Base-by-base conservation (phyloP, 208 protist species). In the Trypanosoma cruzi region DNA sequence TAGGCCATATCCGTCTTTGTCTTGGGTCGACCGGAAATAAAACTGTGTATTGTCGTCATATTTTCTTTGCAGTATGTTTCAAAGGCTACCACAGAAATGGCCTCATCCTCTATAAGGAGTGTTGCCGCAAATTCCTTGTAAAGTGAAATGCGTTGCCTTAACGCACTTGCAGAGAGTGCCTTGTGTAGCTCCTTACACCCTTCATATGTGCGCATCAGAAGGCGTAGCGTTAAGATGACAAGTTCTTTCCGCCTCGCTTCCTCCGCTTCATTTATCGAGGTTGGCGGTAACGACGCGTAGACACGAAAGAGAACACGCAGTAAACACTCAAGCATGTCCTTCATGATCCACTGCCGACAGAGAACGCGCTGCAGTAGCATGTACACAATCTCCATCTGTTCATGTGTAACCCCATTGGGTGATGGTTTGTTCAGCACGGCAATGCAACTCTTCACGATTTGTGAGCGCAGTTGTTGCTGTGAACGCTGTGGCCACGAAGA, bases 391-490 rank as follows among this genome's bases (percentile, higher is more conserved):
- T 81, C 77, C 29, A 95, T 83, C 13, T 83, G 62, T 5, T 77
- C 66, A 50, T 84, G 37, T 0, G 80, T 82, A 14, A 88, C 72
- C 34, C 87, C 84, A 44, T 88, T 75, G 18, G 74, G 65, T 16
- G 84, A 85, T 3, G 81, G 83, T n/a, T 76, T 68, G 59, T 92
- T 93, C 22, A 95, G 65, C 37, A 90, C 83, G 24, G 79, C 78
- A 49, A 95, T 85, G 62, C 90, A 95, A 34, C 67, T 73, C 44
- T 81, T 82, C 64, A 93, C 73, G 52, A 95, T 77, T 70, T 95
- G 87, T 50, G 67, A 66, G 55, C 86, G 84, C 13, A 95, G 80
- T 71, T 90, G 83, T 11, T 90, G 69, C 29, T 84, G 67, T 44
- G 83, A 84, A 6, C 75, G 79, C 1, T 22, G 71, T 0, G 84